phyloP scores from a whole-genome alignment of 2,329 filamentous ascomycete genomes.

The Botrytis tulipae region DNA sequence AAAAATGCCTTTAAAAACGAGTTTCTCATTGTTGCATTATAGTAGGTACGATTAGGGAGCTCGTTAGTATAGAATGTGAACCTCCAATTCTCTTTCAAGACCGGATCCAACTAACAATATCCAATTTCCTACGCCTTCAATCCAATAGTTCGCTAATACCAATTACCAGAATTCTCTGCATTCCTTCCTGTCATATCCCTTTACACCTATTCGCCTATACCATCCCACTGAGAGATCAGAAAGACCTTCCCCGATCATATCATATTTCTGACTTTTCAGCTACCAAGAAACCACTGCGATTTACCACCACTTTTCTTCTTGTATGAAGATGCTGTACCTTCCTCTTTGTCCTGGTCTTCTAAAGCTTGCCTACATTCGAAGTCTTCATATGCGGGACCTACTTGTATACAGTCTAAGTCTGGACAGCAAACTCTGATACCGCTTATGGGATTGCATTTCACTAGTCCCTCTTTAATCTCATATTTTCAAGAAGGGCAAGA shows the following conservation, averaged over 20 bases:
- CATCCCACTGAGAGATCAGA: neutral
- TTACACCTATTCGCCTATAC: no score
- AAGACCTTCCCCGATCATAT: neutral
- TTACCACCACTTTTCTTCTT: neutral
- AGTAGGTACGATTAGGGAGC: neutral
- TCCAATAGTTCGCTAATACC: neutral
- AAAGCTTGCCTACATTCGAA: neutral
- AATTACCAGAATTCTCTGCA: neutral
- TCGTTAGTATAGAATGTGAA: neutral
- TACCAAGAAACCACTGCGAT: neutral
- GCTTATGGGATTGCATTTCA: neutral
- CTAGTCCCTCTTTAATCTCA: neutral
- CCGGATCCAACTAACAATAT: neutral
- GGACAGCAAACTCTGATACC: slow-evolving; percentile 4
- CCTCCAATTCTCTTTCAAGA: neutral
- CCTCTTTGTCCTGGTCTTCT: neutral
- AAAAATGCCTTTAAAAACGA: neutral
- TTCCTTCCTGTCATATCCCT: neutral
- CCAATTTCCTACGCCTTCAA: neutral
- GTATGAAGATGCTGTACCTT: neutral
- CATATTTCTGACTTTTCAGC: neutral
- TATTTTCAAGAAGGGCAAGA: neutral
- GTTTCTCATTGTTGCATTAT: neutral
- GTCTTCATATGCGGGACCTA: neutral
- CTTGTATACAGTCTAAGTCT: neutral